Percentiles rank a stretch among this genome's conserved stretches.
phyloP scores from a whole-genome alignment of 352 stramenopile species.

The Phytophthora uliginosa region DNA sequence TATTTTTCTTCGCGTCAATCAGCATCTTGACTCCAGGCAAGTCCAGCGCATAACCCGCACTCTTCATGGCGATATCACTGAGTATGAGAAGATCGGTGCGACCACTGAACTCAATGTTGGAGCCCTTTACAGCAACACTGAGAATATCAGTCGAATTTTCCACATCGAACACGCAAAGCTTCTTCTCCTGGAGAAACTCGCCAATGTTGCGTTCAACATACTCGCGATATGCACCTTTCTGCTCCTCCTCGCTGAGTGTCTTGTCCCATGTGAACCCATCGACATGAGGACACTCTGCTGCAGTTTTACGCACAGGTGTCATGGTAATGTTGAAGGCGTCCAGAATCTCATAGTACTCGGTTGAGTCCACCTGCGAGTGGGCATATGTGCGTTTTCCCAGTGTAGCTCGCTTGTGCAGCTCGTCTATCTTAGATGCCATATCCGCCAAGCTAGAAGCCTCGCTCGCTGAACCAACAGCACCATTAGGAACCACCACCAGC shows the following conservation, averaged over 20 bases:
- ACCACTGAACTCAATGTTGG: conserved; percentile 46
- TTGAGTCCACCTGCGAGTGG: conserved; percentile 38
- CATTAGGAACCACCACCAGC: background rate
- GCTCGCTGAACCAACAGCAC: too few species aligned
- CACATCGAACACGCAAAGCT: conserved; percentile 52
- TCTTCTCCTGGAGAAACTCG: conserved; percentile 36
- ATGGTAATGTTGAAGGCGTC: conserved; percentile 38
- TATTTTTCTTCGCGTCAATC: conserved; percentile 53
- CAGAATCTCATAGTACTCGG: conserved; percentile 31
- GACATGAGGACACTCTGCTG: conserved; percentile 12
- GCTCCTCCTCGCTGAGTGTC: conserved; percentile 43
- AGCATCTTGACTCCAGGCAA: conserved; percentile 55
- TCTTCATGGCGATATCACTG: conserved; percentile 36
- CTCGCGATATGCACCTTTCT: conserved; percentile 37
- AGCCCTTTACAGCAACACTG: conserved; percentile 34
- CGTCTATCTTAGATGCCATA: too few species aligned
- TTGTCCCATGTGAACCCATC: conserved; percentile 32
- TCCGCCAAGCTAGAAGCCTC: too few species aligned
- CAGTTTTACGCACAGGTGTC: conserved; percentile 10
- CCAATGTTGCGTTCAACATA: conserved; percentile 54
- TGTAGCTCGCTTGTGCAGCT: too few species aligned
- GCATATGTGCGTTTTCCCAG: too few species aligned
- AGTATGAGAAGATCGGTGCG: conserved; percentile 56
- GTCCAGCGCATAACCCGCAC: conserved; percentile 15
- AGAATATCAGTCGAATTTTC: conserved; percentile 45